phyloP scores from a whole-genome alignment of 306 rosid species.

The Cercis canadensis region DNA sequence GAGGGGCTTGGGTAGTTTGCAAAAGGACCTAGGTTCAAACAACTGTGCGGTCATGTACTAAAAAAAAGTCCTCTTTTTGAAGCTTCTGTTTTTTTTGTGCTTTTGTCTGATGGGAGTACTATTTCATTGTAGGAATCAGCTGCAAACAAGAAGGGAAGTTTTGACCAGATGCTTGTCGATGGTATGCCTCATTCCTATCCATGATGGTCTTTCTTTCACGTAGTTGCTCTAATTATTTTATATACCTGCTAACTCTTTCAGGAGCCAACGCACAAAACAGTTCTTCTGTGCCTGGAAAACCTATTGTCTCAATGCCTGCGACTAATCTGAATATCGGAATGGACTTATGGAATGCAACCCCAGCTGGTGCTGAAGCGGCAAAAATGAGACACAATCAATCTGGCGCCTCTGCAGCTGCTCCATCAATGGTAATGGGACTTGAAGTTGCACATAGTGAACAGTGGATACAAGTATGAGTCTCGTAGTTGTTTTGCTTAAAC shows the following conservation, averaged over 20 bases:
- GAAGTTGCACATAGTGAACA: conserved; percentile 69
- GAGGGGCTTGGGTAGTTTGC: no score
- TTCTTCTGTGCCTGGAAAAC: conserved; percentile 72
- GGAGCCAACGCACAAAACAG: conserved; percentile 86
- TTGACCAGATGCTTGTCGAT: conserved; percentile 93
- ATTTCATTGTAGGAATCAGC: conserved; percentile 63
- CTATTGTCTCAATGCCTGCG: conserved; percentile 62
- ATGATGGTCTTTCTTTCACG: conserved; percentile 8
- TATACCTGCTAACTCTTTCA: conserved; percentile 41
- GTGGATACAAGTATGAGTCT: conserved; percentile 77
- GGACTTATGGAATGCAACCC: conserved; percentile 88
- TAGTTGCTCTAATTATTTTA: conserved; percentile 24
- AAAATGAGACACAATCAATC: conserved; percentile 69
- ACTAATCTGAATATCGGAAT: conserved; percentile 93
- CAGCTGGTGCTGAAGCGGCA: conserved; percentile 61
- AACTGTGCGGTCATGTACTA: no score
- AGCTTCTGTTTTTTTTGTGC: background rate
- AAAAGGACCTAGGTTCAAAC: no score
- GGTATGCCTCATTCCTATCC: conserved; percentile 56
- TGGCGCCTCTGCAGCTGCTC: conserved; percentile 54
- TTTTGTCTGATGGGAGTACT: conserved; percentile 21
- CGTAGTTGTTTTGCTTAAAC: conserved; percentile 6
- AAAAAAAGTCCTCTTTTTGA: conserved; percentile 3
- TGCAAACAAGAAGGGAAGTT: conserved; percentile 79
- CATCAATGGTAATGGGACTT: conserved; percentile 50